Conservation (phyloP, 2,329 filamentous ascomycete species). For the Talaromyces verruculosus region DNA sequence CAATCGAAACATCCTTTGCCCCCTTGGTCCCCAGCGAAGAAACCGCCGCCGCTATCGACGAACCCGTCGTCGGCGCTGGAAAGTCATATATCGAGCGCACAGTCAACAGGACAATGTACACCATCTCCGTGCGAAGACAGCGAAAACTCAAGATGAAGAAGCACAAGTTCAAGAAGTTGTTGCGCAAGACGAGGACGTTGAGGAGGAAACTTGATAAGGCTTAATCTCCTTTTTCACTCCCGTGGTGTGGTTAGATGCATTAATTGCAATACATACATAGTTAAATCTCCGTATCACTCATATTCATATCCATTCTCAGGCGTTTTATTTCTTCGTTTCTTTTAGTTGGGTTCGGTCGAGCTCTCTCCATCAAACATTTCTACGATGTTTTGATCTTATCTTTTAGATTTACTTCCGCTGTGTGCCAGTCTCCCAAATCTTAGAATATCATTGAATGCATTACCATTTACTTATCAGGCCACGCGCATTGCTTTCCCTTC, state of each 20-base stretch:
- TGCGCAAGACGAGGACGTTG: constrained; percentile 85
- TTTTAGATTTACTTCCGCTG: too few species aligned
- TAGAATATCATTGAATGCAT: too few species aligned
- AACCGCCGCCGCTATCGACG: constrained; percentile 29
- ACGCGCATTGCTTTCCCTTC: background rate
- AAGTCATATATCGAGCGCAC: constrained; percentile 66
- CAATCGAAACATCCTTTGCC: constrained; percentile 53
- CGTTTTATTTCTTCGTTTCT: constrained; percentile 20
- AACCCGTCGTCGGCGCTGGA: constrained; percentile 52
- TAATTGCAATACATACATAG: background rate
- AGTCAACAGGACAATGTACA: constrained; percentile 63
- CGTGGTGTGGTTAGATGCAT: background rate
- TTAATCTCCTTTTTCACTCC: constrained; percentile 26
- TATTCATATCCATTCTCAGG: constrained; percentile 6
- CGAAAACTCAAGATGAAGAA: constrained; percentile 99
- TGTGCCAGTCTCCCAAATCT: too few species aligned
- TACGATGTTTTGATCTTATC: background rate
- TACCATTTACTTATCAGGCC: too few species aligned
- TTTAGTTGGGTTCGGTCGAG: background rate
- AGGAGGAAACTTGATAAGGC: constrained; percentile 78
- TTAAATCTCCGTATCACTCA: background rate
- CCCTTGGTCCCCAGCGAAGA: constrained; percentile 48
- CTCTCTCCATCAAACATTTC: background rate
- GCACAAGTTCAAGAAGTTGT: constrained; percentile 99
- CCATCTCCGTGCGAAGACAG: constrained; percentile 89